A percentile compares a stretch with the other conserved stretches of the same genome.
Conservation (phyloP, 2,329 filamentous ascomycete species). For the Colletotrichum simmondsii region DNA sequence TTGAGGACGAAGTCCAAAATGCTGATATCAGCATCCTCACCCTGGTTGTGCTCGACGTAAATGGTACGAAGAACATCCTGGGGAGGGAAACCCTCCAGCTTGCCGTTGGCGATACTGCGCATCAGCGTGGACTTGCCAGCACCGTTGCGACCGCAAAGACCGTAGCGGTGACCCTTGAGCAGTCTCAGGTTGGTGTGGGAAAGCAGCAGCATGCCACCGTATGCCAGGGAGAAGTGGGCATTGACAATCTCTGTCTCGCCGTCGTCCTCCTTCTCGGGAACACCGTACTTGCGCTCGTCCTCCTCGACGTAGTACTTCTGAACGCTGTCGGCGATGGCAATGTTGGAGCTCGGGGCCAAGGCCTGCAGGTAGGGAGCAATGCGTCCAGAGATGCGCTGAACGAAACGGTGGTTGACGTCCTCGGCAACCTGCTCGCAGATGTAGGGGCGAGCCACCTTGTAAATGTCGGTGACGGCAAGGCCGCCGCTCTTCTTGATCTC, state of each 20-base stretch:
- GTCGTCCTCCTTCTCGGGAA: slow-evolving; percentile 86
- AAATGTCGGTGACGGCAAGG: slow-evolving; percentile 71
- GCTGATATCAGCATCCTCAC: slow-evolving; percentile 95
- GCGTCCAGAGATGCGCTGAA: slow-evolving; percentile 75
- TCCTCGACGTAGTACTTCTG: slow-evolving; percentile 83
- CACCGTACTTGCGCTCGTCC: slow-evolving; percentile 87
- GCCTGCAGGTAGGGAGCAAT: slow-evolving; percentile 81
- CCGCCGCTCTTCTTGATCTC: slow-evolving; percentile 79
- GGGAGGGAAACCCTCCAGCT: slow-evolving; percentile 95
- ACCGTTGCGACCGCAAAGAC: slow-evolving; percentile 96
- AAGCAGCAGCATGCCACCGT: slow-evolving; percentile 95
- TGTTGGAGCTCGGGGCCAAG: slow-evolving; percentile 68
- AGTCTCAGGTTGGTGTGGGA: slow-evolving; percentile 96
- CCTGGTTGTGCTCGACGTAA: slow-evolving; percentile 99
- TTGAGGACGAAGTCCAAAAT: slow-evolving; percentile 94
- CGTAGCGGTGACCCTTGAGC: slow-evolving; percentile 96
- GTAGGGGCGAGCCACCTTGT: slow-evolving; percentile 76
- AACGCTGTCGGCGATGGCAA: slow-evolving; percentile 77
- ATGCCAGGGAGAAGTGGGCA: slow-evolving; percentile 95
- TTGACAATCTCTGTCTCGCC: slow-evolving; percentile 98
- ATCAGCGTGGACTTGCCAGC: slow-evolving; percentile 99
- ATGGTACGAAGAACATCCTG: slow-evolving; percentile 94
- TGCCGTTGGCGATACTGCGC: slow-evolving; percentile 94
- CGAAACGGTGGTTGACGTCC: slow-evolving; percentile 84
- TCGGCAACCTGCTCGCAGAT: slow-evolving; percentile 87